Evolutionary conservation across 768 basidiomycete species (phyloP).

Genomic region (Pilatotrama ljubarskyi): DNA sequence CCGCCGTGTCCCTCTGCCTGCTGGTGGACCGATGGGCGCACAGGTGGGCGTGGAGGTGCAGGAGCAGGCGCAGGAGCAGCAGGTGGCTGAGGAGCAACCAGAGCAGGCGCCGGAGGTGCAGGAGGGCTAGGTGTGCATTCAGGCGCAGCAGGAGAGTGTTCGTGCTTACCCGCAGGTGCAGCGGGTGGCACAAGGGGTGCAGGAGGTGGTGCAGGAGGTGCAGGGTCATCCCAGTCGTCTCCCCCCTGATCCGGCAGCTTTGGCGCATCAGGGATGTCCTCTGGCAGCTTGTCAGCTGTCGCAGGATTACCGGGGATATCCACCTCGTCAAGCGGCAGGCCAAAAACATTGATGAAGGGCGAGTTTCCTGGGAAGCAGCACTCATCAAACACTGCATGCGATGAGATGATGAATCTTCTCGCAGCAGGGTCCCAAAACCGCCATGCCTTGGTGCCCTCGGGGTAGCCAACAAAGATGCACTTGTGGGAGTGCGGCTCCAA

Average conservation of each 20-base stretch:
- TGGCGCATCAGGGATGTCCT: conserved; percentile 5
- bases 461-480: conserved; percentile 33
- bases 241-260: conserved; percentile 15
- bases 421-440: conserved; percentile 16
- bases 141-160: background rate
- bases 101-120: conserved; percentile 1
- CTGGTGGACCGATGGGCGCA: background rate
- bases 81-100: conserved; percentile 1
- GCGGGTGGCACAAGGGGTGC: background rate
- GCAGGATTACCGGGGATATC: background rate
- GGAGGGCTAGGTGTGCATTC: background rate
- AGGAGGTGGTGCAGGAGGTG: conserved; percentile 7
- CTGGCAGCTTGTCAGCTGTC: background rate
- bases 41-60: background rate
- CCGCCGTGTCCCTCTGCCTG: background rate
- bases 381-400: conserved; percentile 15
- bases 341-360: conserved; percentile 7
- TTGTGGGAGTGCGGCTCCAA: conserved; percentile 27
- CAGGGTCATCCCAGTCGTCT: conserved; percentile 12
- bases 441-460: conserved; percentile 1
- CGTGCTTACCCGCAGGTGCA: background rate
- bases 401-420: conserved; percentile 9
- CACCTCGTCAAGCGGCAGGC: conserved; percentile 1
- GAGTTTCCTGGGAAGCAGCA: conserved; percentile 14
- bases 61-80: background rate